phyloP scores from a whole-genome alignment of 1,284 basidiomycete species.

The Cystobasidium sp. region DNA sequence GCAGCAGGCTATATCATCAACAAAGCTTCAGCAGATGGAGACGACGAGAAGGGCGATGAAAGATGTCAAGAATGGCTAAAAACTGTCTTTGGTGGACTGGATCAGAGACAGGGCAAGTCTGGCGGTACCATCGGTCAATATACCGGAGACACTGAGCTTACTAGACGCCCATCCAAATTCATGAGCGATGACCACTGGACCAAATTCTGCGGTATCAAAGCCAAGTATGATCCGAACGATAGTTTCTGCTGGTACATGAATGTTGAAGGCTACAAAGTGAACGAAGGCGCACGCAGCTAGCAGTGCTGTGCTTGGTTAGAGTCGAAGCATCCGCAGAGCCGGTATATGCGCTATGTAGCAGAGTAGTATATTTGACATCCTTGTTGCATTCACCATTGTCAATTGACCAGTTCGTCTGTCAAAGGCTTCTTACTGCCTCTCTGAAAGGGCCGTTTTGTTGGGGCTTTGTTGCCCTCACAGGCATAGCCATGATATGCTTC shows the following conservation, averaged over 20 bases:
- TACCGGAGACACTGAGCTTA: conserved; percentile 24
- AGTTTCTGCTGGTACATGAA: conserved; percentile 9
- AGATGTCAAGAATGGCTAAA: conserved; percentile 12
- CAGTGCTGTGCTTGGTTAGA: neutral
- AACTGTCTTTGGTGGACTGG: conserved; percentile 7
- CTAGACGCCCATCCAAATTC: conserved; percentile 4
- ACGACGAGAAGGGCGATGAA: neutral
- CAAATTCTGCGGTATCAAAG: conserved; percentile 10
- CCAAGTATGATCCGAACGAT: neutral
- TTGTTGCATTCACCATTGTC: too few relatives aligned
- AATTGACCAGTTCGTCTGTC: too few relatives aligned
- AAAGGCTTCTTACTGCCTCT: too few relatives aligned
- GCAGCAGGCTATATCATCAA: conserved; percentile 13
- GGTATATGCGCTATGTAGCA: too few relatives aligned
- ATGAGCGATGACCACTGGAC: conserved; percentile 28
- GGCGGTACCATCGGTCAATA: conserved; percentile 25
- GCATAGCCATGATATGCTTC: too few relatives aligned
- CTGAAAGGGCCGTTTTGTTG: too few relatives aligned
- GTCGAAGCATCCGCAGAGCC: too few relatives aligned
- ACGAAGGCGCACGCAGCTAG: neutral
- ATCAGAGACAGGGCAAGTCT: conserved; percentile 8
- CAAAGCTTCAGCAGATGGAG: neutral
- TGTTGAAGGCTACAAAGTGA: neutral
- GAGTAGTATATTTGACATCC: too few relatives aligned
- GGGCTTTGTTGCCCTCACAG: too few relatives aligned